phyloP scores from a whole-genome alignment of 1,284 basidiomycete genomes.

The Ustilago esculenta region DNA sequence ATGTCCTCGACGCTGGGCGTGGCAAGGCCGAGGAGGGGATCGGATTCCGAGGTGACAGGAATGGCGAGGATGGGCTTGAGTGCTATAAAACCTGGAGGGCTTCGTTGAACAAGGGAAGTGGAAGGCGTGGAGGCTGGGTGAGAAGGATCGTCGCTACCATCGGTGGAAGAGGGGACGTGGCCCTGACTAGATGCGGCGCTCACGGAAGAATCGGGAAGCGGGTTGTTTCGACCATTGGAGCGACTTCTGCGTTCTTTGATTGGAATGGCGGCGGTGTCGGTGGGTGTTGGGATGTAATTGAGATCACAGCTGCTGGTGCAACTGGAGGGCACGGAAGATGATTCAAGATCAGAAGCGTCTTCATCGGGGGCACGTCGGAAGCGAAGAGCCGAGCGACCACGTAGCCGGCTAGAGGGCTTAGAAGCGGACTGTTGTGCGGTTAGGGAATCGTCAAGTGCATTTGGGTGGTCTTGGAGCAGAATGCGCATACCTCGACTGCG shows the following conservation, averaged over 20 bases:
- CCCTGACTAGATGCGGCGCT: conserved; percentile 28
- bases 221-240: conserved; percentile 1
- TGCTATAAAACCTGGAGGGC: conserved; percentile 26
- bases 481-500: conserved; percentile 47
- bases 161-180: conserved; percentile 28
- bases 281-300: conserved; percentile 1
- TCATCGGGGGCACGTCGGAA: conserved; percentile 5
- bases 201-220: neutral
- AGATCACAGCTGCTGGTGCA: conserved; percentile 41
- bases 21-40: conserved; percentile 26
- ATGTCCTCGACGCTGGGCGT: conserved; percentile 42
- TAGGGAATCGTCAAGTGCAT: neutral
- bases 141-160: conserved; percentile 33
- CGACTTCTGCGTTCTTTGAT: conserved; percentile 19
- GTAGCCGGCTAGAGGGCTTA: conserved; percentile 1
- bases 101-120: conserved; percentile 33
- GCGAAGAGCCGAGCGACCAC: conserved; percentile 6
- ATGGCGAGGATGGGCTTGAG: conserved; percentile 31
- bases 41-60: conserved; percentile 27
- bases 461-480: conserved; percentile 22
- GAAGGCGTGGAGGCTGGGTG: conserved; percentile 33
- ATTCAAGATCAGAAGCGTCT: conserved; percentile 27
- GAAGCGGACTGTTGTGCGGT: neutral
- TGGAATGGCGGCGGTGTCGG: conserved; percentile 21
- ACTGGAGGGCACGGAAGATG: conserved; percentile 22